A percentile compares a stretch with the other conserved stretches of the same genome.
phyloP scores from a whole-genome alignment of 148 eudicot genomes.

The Talinum fruticosum region DNA sequence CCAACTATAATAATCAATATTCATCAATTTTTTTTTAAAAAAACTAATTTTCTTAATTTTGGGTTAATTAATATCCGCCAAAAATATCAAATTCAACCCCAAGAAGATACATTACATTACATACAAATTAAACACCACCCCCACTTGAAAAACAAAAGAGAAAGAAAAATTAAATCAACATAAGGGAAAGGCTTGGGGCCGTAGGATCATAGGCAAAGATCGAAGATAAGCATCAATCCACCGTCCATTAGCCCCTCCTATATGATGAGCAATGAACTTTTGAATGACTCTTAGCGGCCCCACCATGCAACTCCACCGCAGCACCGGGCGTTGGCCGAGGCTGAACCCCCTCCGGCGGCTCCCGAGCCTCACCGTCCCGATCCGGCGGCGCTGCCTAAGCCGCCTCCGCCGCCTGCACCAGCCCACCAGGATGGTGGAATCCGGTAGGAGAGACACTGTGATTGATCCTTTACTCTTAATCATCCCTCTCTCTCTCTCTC shows the following conservation, averaged over 20 bases:
- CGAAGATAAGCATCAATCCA: conserved; percentile 56
- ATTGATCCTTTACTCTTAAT: conserved; percentile 2
- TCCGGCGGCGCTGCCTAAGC: conserved; percentile 32
- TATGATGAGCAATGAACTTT: conserved; percentile 40
- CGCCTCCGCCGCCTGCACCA: conserved; percentile 46
- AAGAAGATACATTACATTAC: background rate
- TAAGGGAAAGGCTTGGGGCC: conserved; percentile 72
- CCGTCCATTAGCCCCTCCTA: conserved; percentile 39
- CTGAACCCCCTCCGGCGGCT: conserved; percentile 49
- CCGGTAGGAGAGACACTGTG: conserved; percentile 32
- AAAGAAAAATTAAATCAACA: conserved; percentile 30
- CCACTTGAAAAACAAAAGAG: background rate
- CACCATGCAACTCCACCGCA: conserved; percentile 54
- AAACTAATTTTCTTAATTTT: background rate
- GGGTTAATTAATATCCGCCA: background rate
- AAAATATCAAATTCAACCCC: background rate
- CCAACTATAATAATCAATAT: no score
- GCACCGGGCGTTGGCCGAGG: conserved; percentile 46
- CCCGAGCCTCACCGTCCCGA: conserved; percentile 49
- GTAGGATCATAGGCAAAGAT: conserved; percentile 51
- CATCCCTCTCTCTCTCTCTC: background rate
- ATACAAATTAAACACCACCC: background rate
- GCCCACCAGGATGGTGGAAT: conserved; percentile 41
- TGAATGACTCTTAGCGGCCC: conserved; percentile 45
- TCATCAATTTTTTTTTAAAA: background rate